A percentile compares a stretch with the other conserved stretches of the same genome.
Conservation (phyloP, 192 early-diverging fungal species). For the Mortierella antarctica region DNA sequence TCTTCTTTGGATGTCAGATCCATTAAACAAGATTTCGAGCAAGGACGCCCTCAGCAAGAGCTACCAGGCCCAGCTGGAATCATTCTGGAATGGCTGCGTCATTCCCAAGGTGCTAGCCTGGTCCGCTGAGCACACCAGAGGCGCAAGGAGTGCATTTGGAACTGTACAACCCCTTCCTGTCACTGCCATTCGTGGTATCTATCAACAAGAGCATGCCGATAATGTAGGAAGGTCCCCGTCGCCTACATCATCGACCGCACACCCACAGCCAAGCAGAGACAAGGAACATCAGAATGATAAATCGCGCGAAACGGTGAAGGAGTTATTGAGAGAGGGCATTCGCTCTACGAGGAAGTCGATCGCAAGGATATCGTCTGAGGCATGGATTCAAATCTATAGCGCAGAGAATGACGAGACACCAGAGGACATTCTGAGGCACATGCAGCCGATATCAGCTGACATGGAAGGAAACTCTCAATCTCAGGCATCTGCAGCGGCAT, state of each 20-base stretch:
- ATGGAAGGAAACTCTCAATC: slow-evolving; percentile 22
- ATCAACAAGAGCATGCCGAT: not conserved
- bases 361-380: no score
- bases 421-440: no score
- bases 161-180: slow-evolving; percentile 9
- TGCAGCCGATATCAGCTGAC: no score
- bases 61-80: slow-evolving; percentile 3
- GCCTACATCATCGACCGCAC: not conserved
- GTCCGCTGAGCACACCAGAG: not conserved
- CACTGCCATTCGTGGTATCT: slow-evolving; percentile 19
- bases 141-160: slow-evolving; percentile 18
- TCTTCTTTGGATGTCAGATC: slow-evolving; percentile 23
- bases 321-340: no score
- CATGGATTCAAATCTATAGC: no score
- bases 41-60: slow-evolving; percentile 5
- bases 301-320: no score
- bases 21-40: not conserved
- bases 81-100: slow-evolving; percentile 28
- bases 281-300: no score
- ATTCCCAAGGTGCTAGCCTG: slow-evolving; percentile 8
- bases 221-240: not conserved
- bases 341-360: no score
- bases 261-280: not conserved
- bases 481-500: slow-evolving; percentile 19
- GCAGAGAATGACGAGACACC: no score